Conservation (phyloP, 345 rosid species). For the Linum trigynum region DNA sequence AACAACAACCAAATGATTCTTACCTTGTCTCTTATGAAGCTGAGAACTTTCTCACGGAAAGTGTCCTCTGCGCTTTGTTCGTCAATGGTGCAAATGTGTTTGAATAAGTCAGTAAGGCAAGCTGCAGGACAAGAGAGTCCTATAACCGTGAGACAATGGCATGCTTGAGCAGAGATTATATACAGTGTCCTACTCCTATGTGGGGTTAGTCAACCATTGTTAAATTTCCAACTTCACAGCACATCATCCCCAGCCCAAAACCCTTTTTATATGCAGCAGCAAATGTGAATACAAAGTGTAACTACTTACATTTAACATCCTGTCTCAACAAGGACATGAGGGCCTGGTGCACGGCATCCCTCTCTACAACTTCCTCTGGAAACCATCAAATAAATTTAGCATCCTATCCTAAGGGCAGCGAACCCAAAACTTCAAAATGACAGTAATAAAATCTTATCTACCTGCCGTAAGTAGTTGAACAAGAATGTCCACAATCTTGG, state of each 20-base stretch:
- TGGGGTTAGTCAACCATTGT: not conserved
- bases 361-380: slow-evolving; percentile 84
- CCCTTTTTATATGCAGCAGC: not conserved
- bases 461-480: slow-evolving; percentile 74
- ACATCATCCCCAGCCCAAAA: not conserved
- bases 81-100: slow-evolving; percentile 63
- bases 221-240: no score
- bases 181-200: not conserved
- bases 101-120: slow-evolving; percentile 79
- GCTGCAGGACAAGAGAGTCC: slow-evolving; percentile 38
- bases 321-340: slow-evolving; percentile 90
- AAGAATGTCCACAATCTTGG: slow-evolving; percentile 80
- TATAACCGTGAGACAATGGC: not conserved
- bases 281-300: not conserved
- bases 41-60: slow-evolving; percentile 74
- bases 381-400: slow-evolving; percentile 11
- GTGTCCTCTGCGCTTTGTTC: slow-evolving; percentile 67
- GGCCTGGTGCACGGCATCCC: slow-evolving; percentile 97
- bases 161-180: no score
- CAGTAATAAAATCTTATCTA: slow-evolving; percentile 20
- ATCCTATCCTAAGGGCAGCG: slow-evolving; percentile 3
- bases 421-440: not conserved
- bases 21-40: slow-evolving; percentile 89
- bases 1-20: slow-evolving; percentile 1
- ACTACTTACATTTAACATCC: slow-evolving; percentile 79